phyloP scores from a whole-genome alignment of 768 basidiomycete species.

The Rhizopogon vinicolor region DNA sequence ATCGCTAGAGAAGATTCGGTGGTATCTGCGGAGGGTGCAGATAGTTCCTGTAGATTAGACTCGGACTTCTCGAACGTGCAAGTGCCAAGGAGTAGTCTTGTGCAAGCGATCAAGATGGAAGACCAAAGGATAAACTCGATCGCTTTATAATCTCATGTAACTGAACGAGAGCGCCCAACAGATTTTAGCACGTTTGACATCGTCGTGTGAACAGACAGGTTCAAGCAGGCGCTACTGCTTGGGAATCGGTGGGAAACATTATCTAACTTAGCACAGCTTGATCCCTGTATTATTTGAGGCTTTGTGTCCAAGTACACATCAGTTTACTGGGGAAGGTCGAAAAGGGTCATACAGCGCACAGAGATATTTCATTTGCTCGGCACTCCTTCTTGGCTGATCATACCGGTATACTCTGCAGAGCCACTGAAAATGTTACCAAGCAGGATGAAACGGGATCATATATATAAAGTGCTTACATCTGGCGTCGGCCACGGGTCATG shows the following conservation, averaged over 20 bases:
- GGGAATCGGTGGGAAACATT: background rate
- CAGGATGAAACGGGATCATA: too few species aligned
- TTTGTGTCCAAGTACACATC: background rate
- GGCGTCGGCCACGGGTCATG: background rate
- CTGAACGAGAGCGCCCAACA: too few species aligned
- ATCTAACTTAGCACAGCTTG: background rate
- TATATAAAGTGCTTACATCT: background rate
- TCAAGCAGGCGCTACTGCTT: too few species aligned
- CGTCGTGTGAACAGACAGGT: background rate
- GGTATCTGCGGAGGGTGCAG: background rate
- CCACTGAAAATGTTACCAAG: background rate
- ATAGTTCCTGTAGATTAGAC: background rate
- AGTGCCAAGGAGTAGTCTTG: background rate
- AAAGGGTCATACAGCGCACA: background rate
- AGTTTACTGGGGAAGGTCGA: too few species aligned
- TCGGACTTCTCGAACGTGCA: background rate
- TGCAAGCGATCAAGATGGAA: background rate
- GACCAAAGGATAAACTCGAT: background rate
- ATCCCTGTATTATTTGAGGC: background rate
- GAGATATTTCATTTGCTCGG: background rate
- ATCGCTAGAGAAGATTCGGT: background rate
- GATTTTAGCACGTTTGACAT: background rate
- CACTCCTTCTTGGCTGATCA: background rate
- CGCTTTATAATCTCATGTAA: constrained; percentile 1
- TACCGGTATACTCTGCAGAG: background rate